Conservation (phyloP, 2,329 filamentous ascomycete species). For the Venturia effusa region DNA sequence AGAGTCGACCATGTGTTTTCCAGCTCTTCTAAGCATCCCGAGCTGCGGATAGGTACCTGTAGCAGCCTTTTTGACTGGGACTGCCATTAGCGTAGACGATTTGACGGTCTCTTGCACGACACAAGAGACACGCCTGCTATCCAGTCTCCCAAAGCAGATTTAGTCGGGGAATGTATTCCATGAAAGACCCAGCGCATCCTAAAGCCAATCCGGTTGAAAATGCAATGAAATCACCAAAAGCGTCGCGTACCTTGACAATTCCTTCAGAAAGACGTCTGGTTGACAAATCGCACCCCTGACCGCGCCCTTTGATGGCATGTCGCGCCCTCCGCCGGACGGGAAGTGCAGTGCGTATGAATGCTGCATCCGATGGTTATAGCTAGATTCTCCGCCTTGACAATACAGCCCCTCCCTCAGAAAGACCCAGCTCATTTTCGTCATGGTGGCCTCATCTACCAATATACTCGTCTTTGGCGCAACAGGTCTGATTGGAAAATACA, state of each 20-base stretch:
- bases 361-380: neutral
- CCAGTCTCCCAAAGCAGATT: too few species aligned
- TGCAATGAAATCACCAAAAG: too few species aligned
- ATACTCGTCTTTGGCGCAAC: conserved; percentile 13
- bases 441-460: conserved; percentile 1
- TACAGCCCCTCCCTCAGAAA: neutral
- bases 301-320: neutral
- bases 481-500: conserved; percentile 10
- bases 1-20: too few species aligned
- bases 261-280: neutral
- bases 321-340: neutral
- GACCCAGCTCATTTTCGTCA: neutral
- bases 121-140: too few species aligned
- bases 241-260: neutral
- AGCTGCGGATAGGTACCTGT: too few species aligned
- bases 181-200: too few species aligned
- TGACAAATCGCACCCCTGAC: neutral
- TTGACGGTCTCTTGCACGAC: too few species aligned
- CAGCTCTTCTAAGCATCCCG: too few species aligned
- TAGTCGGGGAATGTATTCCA: too few species aligned
- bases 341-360: neutral
- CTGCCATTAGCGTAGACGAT: too few species aligned
- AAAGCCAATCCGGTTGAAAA: too few species aligned
- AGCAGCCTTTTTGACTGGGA: too few species aligned
- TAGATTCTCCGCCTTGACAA: neutral